These are phyloP conservation scores for Chlorella sp. DNA, from an alignment of 139 green algal genomes.

Conservation along the genomic window DNA sequence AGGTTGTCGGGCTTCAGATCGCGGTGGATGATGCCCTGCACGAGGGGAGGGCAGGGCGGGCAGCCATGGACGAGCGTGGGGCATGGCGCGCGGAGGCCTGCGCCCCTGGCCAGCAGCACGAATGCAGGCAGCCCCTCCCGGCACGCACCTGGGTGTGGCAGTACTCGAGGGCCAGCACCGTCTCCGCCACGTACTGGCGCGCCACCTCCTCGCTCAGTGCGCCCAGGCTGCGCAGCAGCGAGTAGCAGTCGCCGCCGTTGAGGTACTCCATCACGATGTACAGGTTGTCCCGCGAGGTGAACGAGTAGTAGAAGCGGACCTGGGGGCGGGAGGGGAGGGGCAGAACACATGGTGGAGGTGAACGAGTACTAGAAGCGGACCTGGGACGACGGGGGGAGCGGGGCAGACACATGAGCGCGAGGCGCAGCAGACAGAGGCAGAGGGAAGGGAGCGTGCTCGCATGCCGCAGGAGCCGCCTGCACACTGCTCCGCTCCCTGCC, in stretches of 20 bases:
- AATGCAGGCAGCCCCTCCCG: not conserved
- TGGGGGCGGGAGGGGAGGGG: not conserved
- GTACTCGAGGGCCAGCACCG: slow-evolving; percentile 94
- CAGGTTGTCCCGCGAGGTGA: slow-evolving; percentile 88
- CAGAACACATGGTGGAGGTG: not conserved
- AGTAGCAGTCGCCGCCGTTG: slow-evolving; percentile 85
- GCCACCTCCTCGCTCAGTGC: slow-evolving; percentile 84
- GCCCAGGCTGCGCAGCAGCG: slow-evolving; percentile 79
- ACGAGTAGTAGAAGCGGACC: slow-evolving; percentile 92
- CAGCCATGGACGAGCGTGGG: no score
- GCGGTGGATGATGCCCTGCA: slow-evolving; percentile 88
- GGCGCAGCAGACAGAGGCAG: no score
- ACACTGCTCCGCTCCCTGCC: no score
- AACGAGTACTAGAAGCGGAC: slow-evolving; percentile 87
- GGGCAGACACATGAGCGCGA: no score
- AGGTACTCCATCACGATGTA: slow-evolving; percentile 99
- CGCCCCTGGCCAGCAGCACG: no score
- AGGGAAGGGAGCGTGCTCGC: no score
- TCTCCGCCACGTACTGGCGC: slow-evolving; percentile 88
- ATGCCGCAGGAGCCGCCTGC: no score
- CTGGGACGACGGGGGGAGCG: not conserved
- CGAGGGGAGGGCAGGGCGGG: not conserved
- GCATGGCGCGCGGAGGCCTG: no score
- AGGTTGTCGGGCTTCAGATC: slow-evolving; percentile 99
- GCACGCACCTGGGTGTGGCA: slow-evolving; percentile 79